Percentiles rank a stretch among this genome's conserved stretches.
Conservation (phyloP, 2,329 filamentous ascomycete genomes). For the Fusarium siculi region DNA sequence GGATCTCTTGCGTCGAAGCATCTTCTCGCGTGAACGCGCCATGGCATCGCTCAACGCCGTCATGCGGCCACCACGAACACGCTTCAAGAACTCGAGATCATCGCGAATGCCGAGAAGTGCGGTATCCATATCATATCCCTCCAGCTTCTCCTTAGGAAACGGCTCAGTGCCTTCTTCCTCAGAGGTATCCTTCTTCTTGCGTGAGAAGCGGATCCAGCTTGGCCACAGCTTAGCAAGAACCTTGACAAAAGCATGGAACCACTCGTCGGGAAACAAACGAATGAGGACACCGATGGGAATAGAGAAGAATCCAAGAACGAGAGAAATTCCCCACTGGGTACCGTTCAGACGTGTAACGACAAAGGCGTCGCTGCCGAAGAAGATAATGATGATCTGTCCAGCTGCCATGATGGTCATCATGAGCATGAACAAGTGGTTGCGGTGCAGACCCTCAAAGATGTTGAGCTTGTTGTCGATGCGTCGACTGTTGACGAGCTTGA, state of each 20-base stretch:
- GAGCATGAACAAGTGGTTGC: conserved; percentile 33
- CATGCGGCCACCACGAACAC: conserved; percentile 33
- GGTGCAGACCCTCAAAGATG: conserved; percentile 76
- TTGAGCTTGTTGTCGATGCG: conserved; percentile 87
- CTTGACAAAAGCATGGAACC: conserved; percentile 41
- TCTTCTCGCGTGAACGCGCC: conserved; percentile 28
- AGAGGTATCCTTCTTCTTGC: conserved; percentile 26
- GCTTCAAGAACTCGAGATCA: conserved; percentile 33
- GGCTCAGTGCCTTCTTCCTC: conserved; percentile 26
- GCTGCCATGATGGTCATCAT: conserved; percentile 48
- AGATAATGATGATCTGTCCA: conserved; percentile 38
- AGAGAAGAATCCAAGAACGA: conserved; percentile 79
- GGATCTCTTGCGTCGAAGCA: conserved; percentile 35
- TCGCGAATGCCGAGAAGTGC: conserved; percentile 32
- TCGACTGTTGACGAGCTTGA: conserved; percentile 73
- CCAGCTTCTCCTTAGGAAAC: conserved; percentile 14
- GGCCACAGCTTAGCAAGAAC: conserved; percentile 25
- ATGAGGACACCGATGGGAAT: conserved; percentile 79
- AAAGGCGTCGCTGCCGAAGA: conserved; percentile 71
- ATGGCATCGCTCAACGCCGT: conserved; percentile 31
- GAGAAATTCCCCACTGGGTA: conserved; percentile 82
- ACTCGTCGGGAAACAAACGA: conserved; percentile 76
- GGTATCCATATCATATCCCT: conserved; percentile 32
- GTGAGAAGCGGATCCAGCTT: conserved; percentile 22
- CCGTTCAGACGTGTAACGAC: conserved; percentile 70